phyloP scores from a whole-genome alignment of 2,329 filamentous ascomycete genomes.

The Xylariales sp. region DNA sequence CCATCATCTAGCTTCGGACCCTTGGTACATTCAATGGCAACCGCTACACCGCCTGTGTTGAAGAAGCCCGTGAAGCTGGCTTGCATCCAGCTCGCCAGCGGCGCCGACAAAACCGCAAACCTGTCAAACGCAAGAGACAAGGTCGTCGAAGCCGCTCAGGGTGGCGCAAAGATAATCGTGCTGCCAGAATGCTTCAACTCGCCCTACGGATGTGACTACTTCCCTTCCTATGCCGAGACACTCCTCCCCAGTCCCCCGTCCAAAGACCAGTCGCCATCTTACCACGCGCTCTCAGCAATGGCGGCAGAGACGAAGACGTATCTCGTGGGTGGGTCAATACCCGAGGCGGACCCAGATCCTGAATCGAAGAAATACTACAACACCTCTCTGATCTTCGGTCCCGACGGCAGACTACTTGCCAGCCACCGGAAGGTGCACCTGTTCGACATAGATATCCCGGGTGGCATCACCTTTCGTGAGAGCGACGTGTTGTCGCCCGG shows the following conservation, averaged over 20 bases:
- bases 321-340: conserved; percentile 87
- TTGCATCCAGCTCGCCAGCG: conserved; percentile 75
- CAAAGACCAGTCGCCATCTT: conserved; percentile 69
- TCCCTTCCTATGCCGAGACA: conserved; percentile 86
- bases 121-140: conserved; percentile 75
- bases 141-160: conserved; percentile 72
- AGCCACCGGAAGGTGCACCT: conserved; percentile 92
- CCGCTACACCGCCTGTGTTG: conserved; percentile 45
- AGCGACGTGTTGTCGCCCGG: conserved; percentile 84
- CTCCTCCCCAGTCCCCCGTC: conserved; percentile 73
- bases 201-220: conserved; percentile 87
- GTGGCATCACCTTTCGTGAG: conserved; percentile 87
- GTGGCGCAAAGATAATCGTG: conserved; percentile 80
- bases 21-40: conserved; percentile 21
- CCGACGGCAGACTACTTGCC: conserved; percentile 72
- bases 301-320: conserved; percentile 76
- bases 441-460: conserved; percentile 97
- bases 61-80: conserved; percentile 75
- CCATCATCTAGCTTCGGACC: conserved; percentile 9
- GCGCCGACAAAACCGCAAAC: conserved; percentile 79
- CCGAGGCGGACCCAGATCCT: conserved; percentile 61
- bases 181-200: conserved; percentile 99
- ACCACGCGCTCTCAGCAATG: conserved; percentile 75
- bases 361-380: conserved; percentile 74
- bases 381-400: conserved; percentile 79